phyloP scores from a whole-genome alignment of 2,329 filamentous ascomycete species.

The Lecanicillium sp. region DNA sequence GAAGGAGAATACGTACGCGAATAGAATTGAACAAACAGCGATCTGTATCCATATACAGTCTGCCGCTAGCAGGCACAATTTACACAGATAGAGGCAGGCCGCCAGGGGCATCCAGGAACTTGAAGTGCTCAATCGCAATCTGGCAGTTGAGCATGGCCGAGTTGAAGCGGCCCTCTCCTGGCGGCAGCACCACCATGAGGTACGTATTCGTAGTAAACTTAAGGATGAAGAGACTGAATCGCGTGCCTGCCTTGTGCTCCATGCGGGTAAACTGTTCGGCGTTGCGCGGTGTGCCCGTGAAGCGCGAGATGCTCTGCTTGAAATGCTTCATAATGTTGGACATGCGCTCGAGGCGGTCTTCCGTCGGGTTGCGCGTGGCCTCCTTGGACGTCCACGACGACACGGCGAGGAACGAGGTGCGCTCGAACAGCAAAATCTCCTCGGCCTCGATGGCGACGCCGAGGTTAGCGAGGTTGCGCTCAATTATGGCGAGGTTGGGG shows the following conservation, averaged over 20 bases:
- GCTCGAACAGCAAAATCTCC: constrained; percentile 90
- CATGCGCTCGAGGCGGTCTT: constrained; percentile 87
- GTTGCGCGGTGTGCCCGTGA: constrained; percentile 73
- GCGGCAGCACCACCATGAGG: constrained; percentile 84
- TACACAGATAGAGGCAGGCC: constrained; percentile 15
- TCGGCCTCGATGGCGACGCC: constrained; percentile 85
- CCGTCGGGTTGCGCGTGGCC: constrained; percentile 76
- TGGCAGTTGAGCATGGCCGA: constrained; percentile 84
- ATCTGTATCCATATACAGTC: not conserved
- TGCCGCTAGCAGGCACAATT: not conserved
- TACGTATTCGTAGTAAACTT: constrained; percentile 98
- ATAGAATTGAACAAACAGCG: too few relatives aligned
- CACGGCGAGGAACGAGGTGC: constrained; percentile 94
- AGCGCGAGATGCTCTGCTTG: constrained; percentile 76
- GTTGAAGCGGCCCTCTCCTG: constrained; percentile 87
- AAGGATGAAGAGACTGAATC: constrained; percentile 90
- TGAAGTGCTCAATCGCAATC: constrained; percentile 78
- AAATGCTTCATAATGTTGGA: constrained; percentile 98
- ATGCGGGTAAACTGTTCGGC: constrained; percentile 76
- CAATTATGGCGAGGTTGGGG: constrained; percentile 85
- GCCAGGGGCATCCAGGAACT: constrained; percentile 51
- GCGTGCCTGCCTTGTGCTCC: constrained; percentile 68
- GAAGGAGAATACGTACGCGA: not conserved
- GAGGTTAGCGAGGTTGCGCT: constrained; percentile 75
- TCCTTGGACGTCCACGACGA: constrained; percentile 76